These are phyloP conservation scores for Boletellus dicymbophilus DNA, from an alignment of 1,284 basidiomycete species.

Conservation along the genomic window DNA sequence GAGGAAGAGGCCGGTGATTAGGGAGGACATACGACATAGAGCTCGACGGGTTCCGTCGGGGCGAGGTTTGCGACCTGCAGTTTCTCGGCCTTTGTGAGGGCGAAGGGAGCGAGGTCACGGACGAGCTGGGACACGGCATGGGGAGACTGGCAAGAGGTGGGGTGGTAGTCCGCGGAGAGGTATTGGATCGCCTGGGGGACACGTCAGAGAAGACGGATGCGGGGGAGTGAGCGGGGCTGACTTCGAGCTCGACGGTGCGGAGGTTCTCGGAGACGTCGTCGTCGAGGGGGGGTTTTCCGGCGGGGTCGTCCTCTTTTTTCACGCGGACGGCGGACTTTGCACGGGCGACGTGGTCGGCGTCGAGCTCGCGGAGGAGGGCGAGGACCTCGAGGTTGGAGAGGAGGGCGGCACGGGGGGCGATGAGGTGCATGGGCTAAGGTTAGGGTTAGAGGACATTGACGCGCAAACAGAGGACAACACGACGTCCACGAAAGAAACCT, in stretches of 20 bases:
- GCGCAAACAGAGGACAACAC: conserved; percentile 30
- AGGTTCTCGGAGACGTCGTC: conserved; percentile 77
- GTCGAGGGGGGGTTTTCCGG: conserved; percentile 36
- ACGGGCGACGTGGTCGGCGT: conserved; percentile 68
- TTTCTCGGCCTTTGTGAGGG: conserved; percentile 89
- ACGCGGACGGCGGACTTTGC: conserved; percentile 64
- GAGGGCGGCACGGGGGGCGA: conserved; percentile 77
- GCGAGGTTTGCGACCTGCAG: conserved; percentile 90
- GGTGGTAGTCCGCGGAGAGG: conserved; percentile 73
- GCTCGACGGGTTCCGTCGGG: conserved; percentile 80
- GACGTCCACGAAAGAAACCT: conserved; percentile 14
- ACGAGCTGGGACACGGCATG: conserved; percentile 69
- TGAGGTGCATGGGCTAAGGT: conserved; percentile 43
- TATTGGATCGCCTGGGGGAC: conserved; percentile 74
- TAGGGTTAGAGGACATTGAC: conserved; percentile 23
- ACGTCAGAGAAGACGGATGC: background rate
- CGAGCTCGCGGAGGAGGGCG: conserved; percentile 73
- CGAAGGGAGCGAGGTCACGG: conserved; percentile 64
- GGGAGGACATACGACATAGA: conserved; percentile 80
- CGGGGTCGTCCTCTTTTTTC: conserved; percentile 69
- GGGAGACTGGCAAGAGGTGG: conserved; percentile 67
- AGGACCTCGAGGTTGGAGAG: conserved; percentile 90
- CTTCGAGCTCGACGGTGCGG: conserved; percentile 88
- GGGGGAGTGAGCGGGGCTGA: conserved; percentile 35
- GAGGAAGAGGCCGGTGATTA: background rate